Evolutionary conservation across 192 early-diverging fungal genomes (phyloP).

Genomic region (Mortierella antarctica): DNA sequence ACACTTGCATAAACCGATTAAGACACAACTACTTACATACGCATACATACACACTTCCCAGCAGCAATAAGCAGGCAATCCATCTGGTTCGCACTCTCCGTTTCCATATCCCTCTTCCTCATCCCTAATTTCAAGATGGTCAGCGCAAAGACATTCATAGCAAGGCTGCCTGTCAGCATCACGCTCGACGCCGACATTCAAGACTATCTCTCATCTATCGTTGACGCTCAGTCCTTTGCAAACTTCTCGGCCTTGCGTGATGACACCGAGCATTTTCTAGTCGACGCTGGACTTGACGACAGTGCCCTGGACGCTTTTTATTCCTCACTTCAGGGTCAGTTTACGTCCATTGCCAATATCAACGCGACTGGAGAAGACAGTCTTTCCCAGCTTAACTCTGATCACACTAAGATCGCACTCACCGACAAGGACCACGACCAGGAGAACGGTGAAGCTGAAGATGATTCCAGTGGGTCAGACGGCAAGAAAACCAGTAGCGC

Average conservation of each 20-base stretch:
- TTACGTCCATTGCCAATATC: neutral
- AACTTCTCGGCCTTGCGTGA: conserved; percentile 64
- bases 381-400: conserved; percentile 9
- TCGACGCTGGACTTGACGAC: conserved; percentile 69
- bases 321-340: conserved; percentile 17
- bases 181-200: conserved; percentile 41
- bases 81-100: too few species aligned
- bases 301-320: conserved; percentile 62
- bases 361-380: neutral
- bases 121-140: too few species aligned
- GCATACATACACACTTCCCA: too few species aligned
- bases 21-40: too few species aligned
- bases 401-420: conserved; percentile 2
- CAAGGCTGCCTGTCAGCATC: conserved; percentile 29
- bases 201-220: conserved; percentile 43
- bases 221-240: conserved; percentile 40
- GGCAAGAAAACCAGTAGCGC: neutral
- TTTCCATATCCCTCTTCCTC: too few species aligned
- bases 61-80: too few species aligned
- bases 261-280: conserved; percentile 70
- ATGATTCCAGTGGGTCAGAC: conserved; percentile 25
- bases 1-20: too few species aligned
- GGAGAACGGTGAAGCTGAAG: conserved; percentile 5
- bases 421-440: conserved; percentile 12
- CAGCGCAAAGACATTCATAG: conserved; percentile 33